These are phyloP conservation scores for Pseudonitzschia delicatissima DNA, from an alignment of 108 stramenopile species.

Conservation along the genomic window DNA sequence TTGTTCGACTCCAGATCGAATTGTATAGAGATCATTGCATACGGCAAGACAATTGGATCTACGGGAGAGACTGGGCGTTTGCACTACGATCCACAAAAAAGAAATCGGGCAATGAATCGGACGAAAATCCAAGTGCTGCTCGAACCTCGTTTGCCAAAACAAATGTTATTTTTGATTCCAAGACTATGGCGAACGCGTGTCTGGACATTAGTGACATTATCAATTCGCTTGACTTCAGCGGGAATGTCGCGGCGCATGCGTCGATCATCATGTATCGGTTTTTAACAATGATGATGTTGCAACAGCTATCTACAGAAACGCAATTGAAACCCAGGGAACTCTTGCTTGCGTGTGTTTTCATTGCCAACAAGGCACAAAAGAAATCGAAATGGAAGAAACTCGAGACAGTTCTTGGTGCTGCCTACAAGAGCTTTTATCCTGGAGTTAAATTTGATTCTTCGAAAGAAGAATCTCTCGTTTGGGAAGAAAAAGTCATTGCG, in stretches of 20 bases:
- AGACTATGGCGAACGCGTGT: constrained; percentile 49
- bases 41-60: constrained; percentile 74
- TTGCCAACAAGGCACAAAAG: constrained; percentile 86
- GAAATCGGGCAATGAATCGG: not conserved
- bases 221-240: constrained; percentile 34
- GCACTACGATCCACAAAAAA: constrained; percentile 10
- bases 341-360: constrained; percentile 67
- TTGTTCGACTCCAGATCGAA: constrained; percentile 77
- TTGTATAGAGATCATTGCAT: constrained; percentile 70
- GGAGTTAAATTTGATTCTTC: constrained; percentile 55
- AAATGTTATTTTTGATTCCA: constrained; percentile 36
- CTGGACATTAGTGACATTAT: constrained; percentile 77
- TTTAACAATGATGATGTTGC: constrained; percentile 38
- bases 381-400: constrained; percentile 69
- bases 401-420: constrained; percentile 64
- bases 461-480: constrained; percentile 67
- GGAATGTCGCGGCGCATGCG: constrained; percentile 66
- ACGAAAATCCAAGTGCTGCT: not conserved
- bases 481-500: constrained; percentile 69
- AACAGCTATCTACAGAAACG: constrained; percentile 27
- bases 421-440: constrained; percentile 70
- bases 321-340: constrained; percentile 68
- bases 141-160: not conserved
- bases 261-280: constrained; percentile 77
- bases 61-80: constrained; percentile 82